Conservation (phyloP, 1,284 basidiomycete genomes). For the Exsudoporus floridanus region DNA sequence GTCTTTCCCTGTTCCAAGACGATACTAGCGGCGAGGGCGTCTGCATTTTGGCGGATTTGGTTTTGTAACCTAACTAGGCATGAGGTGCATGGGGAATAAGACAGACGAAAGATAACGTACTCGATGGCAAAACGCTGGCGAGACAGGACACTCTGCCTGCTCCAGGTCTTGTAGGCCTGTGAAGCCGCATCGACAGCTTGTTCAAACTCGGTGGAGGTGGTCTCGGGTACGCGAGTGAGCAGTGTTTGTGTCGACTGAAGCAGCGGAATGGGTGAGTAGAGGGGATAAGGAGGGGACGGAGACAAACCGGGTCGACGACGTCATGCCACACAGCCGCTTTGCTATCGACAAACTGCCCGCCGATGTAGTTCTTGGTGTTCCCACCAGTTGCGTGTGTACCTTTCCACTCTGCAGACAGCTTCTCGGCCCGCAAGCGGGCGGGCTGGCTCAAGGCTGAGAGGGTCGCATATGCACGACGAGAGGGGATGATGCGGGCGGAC, state of each 20-base stretch:
- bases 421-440: conserved; percentile 61
- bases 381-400: conserved; percentile 83
- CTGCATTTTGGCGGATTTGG: conserved; percentile 74
- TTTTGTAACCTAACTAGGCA: conserved; percentile 65
- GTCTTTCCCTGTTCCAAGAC: conserved; percentile 94
- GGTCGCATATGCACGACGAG: conserved; percentile 44
- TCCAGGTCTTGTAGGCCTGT: conserved; percentile 91
- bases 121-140: conserved; percentile 90
- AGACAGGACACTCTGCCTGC: conserved; percentile 78
- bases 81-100: conserved; percentile 1
- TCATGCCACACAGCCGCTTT: conserved; percentile 78
- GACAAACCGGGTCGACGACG: conserved; percentile 80
- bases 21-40: conserved; percentile 74
- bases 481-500: neutral
- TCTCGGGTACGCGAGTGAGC: conserved; percentile 88
- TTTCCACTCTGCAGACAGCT: conserved; percentile 74
- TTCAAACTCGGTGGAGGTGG: conserved; percentile 80
- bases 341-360: conserved; percentile 85
- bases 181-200: conserved; percentile 84
- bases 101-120: conserved; percentile 44
- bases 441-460: conserved; percentile 51
- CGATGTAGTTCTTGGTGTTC: conserved; percentile 87
- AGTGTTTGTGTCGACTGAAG: conserved; percentile 83
- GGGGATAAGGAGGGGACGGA: neutral
- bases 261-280: neutral